Percentiles rank a stretch among this genome's conserved stretches.
Conservation (phyloP, 805 yeast species). For the Myxozyma mucilagina region DNA sequence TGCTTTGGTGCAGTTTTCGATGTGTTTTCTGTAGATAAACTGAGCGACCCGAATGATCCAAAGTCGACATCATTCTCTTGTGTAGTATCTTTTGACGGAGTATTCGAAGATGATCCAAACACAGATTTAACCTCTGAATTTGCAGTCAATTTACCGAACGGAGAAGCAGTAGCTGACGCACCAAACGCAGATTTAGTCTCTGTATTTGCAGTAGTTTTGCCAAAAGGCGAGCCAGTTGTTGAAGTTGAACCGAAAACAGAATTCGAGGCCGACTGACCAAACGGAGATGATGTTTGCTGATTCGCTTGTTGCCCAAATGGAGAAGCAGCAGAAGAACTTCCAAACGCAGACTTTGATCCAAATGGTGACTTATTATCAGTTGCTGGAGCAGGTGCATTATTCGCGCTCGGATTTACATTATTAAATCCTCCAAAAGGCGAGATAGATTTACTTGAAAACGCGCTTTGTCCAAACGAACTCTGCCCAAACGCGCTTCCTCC, state of each 20-base stretch:
- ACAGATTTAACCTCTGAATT: neutral
- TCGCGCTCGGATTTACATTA: neutral
- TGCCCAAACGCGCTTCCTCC: neutral
- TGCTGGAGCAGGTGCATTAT: neutral
- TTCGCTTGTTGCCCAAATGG: no score
- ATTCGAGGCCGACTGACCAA: neutral
- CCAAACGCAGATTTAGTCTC: neutral
- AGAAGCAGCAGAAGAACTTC: neutral
- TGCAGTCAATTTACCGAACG: neutral
- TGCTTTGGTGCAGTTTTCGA: no score
- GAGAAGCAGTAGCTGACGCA: neutral
- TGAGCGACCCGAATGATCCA: neutral
- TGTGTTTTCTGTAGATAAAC: neutral
- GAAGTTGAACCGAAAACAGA: neutral
- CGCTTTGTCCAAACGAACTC: neutral
- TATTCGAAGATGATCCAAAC: neutral
- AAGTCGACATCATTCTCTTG: neutral
- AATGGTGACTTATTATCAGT: neutral
- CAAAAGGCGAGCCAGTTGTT: neutral
- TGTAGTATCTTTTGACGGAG: neutral
- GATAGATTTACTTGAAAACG: neutral
- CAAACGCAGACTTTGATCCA: neutral
- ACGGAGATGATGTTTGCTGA: no score
- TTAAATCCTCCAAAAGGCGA: slow-evolving; percentile 10
- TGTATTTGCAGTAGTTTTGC: neutral